phyloP scores from a whole-genome alignment of 1,139 yeast genomes.

The Candida sojae region DNA sequence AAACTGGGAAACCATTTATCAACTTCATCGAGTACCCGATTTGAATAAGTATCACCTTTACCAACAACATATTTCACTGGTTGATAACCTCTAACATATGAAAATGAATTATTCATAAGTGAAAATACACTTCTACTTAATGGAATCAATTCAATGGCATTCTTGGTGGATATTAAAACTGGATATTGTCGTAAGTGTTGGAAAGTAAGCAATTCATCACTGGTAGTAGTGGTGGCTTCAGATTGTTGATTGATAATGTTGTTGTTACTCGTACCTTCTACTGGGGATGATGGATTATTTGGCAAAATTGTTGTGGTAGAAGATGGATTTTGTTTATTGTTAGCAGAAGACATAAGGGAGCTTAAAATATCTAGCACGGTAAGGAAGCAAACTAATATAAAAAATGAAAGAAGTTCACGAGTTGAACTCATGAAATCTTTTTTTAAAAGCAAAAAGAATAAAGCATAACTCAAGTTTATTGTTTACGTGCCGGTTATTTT shows the following conservation, averaged over 20 bases:
- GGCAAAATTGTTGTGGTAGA: not conserved
- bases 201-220: slow-evolving; percentile 9
- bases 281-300: slow-evolving; percentile 1
- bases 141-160: slow-evolving; percentile 22
- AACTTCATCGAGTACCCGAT: slow-evolving; percentile 32
- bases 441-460: slow-evolving; percentile 2
- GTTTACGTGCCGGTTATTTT: not conserved
- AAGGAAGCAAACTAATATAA: slow-evolving; percentile 15
- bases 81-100: slow-evolving; percentile 21
- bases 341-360: slow-evolving; percentile 10
- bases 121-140: slow-evolving; percentile 16
- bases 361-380: slow-evolving; percentile 15
- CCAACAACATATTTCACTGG: slow-evolving; percentile 28
- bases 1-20: slow-evolving; percentile 38
- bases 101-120: slow-evolving; percentile 12
- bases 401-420: slow-evolving; percentile 15
- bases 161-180: slow-evolving; percentile 20
- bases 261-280: not conserved
- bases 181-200: slow-evolving; percentile 28
- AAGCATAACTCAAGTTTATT: not conserved
- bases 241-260: not conserved
- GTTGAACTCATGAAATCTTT: slow-evolving; percentile 10
- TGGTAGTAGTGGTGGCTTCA: not conserved
- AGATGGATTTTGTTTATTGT: slow-evolving; percentile 3
- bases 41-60: slow-evolving; percentile 31